Base-by-base conservation (phyloP, 495 filamentous ascomycete species). In the Penicillium malachiteum region DNA sequence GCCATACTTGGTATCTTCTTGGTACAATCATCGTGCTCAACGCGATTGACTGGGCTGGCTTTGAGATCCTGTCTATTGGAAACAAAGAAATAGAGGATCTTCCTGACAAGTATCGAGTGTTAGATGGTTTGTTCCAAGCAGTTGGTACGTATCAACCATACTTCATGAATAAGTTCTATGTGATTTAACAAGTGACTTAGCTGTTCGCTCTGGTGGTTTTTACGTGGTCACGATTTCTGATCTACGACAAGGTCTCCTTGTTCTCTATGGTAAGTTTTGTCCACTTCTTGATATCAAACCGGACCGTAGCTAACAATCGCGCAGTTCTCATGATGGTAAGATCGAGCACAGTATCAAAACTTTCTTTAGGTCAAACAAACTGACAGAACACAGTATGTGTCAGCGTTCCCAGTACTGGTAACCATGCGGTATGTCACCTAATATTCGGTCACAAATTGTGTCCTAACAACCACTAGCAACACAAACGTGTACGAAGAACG, bases 101-200 rank as follows among this genome's bases (percentile, higher is more conserved):
- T 8, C 80, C 87, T 0, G 66, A 75, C 0, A 76, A 78, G 12
- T 81, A 81, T 51, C 84, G 86, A 30, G 77, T 89, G 12, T 71
- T 96, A 11, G 89, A 90, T 56, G 92, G 90, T 0, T 73, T 95
- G 0, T 96, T 96, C 62, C 91, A 96, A 69, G 90, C 90, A 9
- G 60, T 90, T 37, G 70, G 70, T 73, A 32, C 21, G 65, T 57
- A 44, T 10, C 35, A 7, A 33, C 11, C 2, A n/a, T 32, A n/a
- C 14, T 1, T 18, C 2, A 12, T 3, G 14, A 3, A n/a, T 30
- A 7, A 16, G 12, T 21, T 46, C 43, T 21, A 43, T 31, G 38
- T 49, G 60, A 17, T 66, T 43, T 38, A 58, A 52, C 42, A 37
- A 9, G 42, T 16, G 18, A 9, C 50, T 17, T 37, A 71, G 88